Evolutionary conservation across 2,329 filamentous ascomycete genomes (phyloP).

Genomic region (Hypoxylon sp.): DNA sequence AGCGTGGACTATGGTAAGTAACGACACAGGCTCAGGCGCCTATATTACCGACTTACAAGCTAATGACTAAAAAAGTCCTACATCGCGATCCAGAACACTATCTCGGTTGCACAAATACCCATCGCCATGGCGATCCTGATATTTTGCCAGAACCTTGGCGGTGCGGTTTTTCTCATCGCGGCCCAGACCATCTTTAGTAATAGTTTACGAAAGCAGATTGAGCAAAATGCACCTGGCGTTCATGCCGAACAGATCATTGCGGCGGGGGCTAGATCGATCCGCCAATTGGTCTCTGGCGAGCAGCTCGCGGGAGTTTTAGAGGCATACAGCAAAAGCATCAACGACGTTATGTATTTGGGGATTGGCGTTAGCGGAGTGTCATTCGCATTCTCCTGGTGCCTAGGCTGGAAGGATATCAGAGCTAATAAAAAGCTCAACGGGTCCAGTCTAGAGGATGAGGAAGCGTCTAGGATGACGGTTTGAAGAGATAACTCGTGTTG

Average conservation of each 20-base stretch:
- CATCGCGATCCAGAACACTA: constrained; percentile 65
- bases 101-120: constrained; percentile 65
- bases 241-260: constrained; percentile 5
- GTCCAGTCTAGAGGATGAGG: background rate
- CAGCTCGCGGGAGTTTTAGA: constrained; percentile 3
- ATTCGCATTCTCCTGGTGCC: background rate
- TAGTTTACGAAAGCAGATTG: constrained; percentile 2
- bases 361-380: background rate
- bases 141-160: constrained; percentile 70
- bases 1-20: background rate
- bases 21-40: too few species aligned
- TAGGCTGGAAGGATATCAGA: constrained; percentile 14
- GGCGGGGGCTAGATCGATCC: constrained; percentile 1
- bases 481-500: background rate
- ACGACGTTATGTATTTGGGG: constrained; percentile 9
- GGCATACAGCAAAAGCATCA: constrained; percentile 2
- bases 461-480: background rate
- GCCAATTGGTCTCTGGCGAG: background rate
- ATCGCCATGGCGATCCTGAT: constrained; percentile 68
- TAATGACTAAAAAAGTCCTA: constrained; percentile 58
- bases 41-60: constrained; percentile 50
- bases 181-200: constrained; percentile 67
- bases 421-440: background rate
- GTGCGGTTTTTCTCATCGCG: constrained; percentile 69
- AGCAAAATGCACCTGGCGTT: background rate